Base-by-base conservation (phyloP, 2,329 filamentous ascomycete species). In the Fonsecaea nubica region DNA sequence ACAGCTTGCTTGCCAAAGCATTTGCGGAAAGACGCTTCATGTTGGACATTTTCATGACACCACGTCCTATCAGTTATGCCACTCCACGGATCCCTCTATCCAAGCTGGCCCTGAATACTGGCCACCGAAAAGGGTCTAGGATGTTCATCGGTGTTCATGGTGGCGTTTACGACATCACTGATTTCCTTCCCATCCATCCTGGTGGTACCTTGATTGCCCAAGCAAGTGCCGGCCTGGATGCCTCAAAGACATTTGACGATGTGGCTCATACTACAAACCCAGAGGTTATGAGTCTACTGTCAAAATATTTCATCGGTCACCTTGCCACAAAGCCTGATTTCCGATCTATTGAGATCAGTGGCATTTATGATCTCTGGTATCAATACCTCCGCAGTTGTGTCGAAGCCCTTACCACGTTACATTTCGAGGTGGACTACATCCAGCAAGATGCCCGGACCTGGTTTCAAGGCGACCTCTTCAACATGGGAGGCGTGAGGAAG, bases 1-100 rank as follows among this genome's bases (percentile, higher is more conserved):
- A 86, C 61, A 73, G 80, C 36, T 80, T 86, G 58, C 74, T 86
- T 58, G 81, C 83, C 69, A 82, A 80, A 30, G 84, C 84, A 0
- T 86, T 86, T 64, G 84, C 84, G 0, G 84, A 86, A 73, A 78
- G 84, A 0, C 79, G 84, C 5, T 84, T 86, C 71, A 86, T 86
- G 84, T 74, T 86, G 0, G 84, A 86, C 65, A 83, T 86, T 48
- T 86, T 86, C 73, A 86, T 86, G 84, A 82, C 83, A 0, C 84
- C 84, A 1, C 83, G 82, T 64, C 80, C 84, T 0, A 78, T 86
- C 1, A 81, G 83, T 0, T 84, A 80, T 73, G 82, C 85, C 53
- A 76, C 81, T 0, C 81, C 83, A 0, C 83, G 81, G 0, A 85
- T 86, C 18, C 79, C 83, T 0, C 74, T 84, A 2, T 84, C 84